Conservation (phyloP, 208 protist genomes). For the Trypanosoma cruzi region DNA sequence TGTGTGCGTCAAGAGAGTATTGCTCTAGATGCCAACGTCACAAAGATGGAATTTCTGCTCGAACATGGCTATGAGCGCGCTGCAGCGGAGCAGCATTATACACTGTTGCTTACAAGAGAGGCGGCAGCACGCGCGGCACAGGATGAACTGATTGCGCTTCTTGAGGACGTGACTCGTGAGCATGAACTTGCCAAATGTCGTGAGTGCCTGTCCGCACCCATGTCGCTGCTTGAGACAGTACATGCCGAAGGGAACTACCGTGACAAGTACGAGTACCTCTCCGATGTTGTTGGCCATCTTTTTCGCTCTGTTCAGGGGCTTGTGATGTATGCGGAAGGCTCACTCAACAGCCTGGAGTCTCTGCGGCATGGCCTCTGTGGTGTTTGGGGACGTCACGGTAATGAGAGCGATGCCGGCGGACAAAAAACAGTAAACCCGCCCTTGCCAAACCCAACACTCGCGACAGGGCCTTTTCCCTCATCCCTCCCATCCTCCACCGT, state of each 20-base stretch:
- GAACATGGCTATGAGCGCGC: slow-evolving; percentile 11
- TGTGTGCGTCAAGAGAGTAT: slow-evolving; percentile 10
- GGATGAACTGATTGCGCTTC: slow-evolving; percentile 61
- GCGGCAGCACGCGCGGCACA: too few species aligned
- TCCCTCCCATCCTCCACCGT: neutral
- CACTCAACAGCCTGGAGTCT: slow-evolving; percentile 65
- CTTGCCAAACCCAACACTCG: neutral
- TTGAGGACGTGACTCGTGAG: slow-evolving; percentile 70
- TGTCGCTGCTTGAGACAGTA: slow-evolving; percentile 39
- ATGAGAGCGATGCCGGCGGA: slow-evolving; percentile 2
- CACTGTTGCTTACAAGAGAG: slow-evolving; percentile 6
- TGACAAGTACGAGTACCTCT: slow-evolving; percentile 47
- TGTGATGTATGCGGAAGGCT: slow-evolving; percentile 65
- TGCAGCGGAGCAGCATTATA: slow-evolving; percentile 17
- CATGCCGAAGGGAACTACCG: slow-evolving; percentile 20
- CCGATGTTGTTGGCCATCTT: slow-evolving; percentile 47
- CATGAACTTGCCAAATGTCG: slow-evolving; percentile 71
- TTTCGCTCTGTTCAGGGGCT: slow-evolving; percentile 57
- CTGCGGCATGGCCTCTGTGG: slow-evolving; percentile 48
- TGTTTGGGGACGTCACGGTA: slow-evolving; percentile 4
- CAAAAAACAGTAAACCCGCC: neutral
- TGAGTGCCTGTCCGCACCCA: slow-evolving; percentile 52
- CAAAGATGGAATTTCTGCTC: slow-evolving; percentile 16
- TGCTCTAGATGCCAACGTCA: slow-evolving; percentile 11
- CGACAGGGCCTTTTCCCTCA: neutral